phyloP scores from a whole-genome alignment of 371 early-diverging fungal genomes.

The Mucor mucedo region DNA sequence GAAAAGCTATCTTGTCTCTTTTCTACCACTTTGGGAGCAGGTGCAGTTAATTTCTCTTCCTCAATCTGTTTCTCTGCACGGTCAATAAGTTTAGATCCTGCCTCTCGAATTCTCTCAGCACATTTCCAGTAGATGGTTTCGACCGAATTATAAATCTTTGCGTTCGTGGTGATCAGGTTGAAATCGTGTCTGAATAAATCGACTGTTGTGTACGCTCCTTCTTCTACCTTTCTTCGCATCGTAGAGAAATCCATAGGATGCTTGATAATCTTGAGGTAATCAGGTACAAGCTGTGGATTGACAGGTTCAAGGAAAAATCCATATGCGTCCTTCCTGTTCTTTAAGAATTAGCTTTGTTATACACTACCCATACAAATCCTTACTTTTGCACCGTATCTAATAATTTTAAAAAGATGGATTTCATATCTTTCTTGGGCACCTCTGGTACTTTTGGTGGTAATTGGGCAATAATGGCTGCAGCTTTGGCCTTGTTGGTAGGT shows the following conservation, averaged over 20 bases:
- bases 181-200: conserved; percentile 71
- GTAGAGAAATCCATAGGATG: conserved; percentile 77
- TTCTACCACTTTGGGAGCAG: conserved; percentile 20
- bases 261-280: conserved; percentile 76
- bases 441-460: conserved; percentile 33
- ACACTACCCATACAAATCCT: not conserved
- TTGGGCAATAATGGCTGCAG: conserved; percentile 27
- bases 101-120: conserved; percentile 69
- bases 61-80: conserved; percentile 57
- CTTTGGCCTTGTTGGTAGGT: conserved; percentile 36
- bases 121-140: conserved; percentile 74
- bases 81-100: conserved; percentile 64
- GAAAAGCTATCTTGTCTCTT: conserved; percentile 12
- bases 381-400: conserved; percentile 63
- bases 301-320: conserved; percentile 86
- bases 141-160: conserved; percentile 74
- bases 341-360: not conserved
- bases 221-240: conserved; percentile 64
- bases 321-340: conserved; percentile 59
- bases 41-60: conserved; percentile 38
- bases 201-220: conserved; percentile 50
- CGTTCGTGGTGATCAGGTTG: conserved; percentile 68
- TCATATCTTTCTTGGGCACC: conserved; percentile 48
- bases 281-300: conserved; percentile 74
- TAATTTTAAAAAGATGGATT: conserved; percentile 49